phyloP scores from a whole-genome alignment of 2,329 filamentous ascomycete genomes.

The Laburnicola sp. region DNA sequence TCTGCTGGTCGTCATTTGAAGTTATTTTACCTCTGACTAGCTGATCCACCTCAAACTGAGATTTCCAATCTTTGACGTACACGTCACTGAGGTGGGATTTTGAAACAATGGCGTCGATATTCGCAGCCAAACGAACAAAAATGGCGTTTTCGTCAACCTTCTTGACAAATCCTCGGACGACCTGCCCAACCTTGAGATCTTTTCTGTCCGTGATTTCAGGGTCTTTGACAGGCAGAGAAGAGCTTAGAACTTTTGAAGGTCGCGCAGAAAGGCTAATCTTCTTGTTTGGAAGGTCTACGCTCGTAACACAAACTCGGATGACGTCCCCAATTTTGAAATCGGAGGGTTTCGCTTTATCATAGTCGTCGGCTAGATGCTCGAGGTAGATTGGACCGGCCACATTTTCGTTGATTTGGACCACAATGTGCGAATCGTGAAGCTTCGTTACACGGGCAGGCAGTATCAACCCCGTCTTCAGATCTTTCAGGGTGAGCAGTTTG shows the following conservation, averaged over 20 bases:
- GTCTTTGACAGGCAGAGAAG: conserved; percentile 77
- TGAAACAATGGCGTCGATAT: conserved; percentile 79
- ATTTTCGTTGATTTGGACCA: conserved; percentile 80
- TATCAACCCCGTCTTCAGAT: conserved; percentile 76
- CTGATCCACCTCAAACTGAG: conserved; percentile 82
- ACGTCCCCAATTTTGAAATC: conserved; percentile 82
- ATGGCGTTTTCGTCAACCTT: conserved; percentile 86
- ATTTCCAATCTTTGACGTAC: conserved; percentile 95
- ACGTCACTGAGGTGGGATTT: conserved; percentile 87
- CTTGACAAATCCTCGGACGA: conserved; percentile 90
- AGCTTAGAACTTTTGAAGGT: conserved; percentile 87
- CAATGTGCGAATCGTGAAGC: conserved; percentile 77
- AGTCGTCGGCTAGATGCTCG: conserved; percentile 85
- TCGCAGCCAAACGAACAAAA: conserved; percentile 80
- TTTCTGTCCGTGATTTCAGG: conserved; percentile 71
- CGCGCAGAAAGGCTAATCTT: conserved; percentile 78
- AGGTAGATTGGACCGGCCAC: conserved; percentile 80
- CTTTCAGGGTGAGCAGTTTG: conserved; percentile 67
- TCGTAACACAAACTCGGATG: conserved; percentile 81
- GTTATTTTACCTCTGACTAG: conserved; percentile 86
- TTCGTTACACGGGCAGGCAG: conserved; percentile 84
- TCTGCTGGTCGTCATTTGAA: conserved; percentile 66
- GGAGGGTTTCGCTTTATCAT: conserved; percentile 73
- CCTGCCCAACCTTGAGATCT: conserved; percentile 75
- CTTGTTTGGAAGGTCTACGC: conserved; percentile 82